phyloP scores from a whole-genome alignment of 306 rosid species.

The Inga leiocalycina region DNA sequence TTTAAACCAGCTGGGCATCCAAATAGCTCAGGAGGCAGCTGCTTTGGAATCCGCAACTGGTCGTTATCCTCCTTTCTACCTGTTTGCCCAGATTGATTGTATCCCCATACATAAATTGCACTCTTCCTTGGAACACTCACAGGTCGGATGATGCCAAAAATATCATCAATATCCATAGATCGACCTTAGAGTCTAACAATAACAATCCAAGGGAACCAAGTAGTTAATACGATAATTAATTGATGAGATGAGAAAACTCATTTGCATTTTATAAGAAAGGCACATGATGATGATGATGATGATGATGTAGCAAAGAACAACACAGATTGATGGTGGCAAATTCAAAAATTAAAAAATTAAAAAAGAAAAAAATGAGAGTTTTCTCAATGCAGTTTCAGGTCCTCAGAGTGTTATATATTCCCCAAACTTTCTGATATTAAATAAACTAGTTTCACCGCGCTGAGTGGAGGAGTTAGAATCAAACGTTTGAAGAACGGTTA shows the following conservation, averaged over 20 bases:
- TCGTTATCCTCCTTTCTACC: slow-evolving; percentile 73
- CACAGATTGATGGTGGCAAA: not conserved
- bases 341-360: not conserved
- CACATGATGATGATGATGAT: not conserved
- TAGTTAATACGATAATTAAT: slow-evolving; percentile 22
- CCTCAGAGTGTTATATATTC: not conserved
- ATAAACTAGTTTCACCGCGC: not conserved
- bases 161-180: slow-evolving; percentile 63
- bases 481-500: not conserved
- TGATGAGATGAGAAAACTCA: not conserved
- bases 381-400: not conserved
- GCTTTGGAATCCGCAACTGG: slow-evolving; percentile 84
- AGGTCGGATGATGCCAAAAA: slow-evolving; percentile 55
- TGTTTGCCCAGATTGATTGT: slow-evolving; percentile 92
- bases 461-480: not conserved
- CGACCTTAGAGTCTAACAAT: slow-evolving; percentile 22
- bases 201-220: not conserved
- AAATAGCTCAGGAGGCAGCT: slow-evolving; percentile 76
- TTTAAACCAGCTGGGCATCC: slow-evolving; percentile 76
- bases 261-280: not conserved
- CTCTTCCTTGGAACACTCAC: slow-evolving; percentile 62
- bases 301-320: not conserved
- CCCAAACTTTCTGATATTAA: not conserved
- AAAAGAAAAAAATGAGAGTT: not conserved
- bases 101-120: slow-evolving; percentile 96